Evolutionary conservation across 2,329 filamentous ascomycete genomes (phyloP).

Genomic region (Leptographium wingfieldii): DNA sequence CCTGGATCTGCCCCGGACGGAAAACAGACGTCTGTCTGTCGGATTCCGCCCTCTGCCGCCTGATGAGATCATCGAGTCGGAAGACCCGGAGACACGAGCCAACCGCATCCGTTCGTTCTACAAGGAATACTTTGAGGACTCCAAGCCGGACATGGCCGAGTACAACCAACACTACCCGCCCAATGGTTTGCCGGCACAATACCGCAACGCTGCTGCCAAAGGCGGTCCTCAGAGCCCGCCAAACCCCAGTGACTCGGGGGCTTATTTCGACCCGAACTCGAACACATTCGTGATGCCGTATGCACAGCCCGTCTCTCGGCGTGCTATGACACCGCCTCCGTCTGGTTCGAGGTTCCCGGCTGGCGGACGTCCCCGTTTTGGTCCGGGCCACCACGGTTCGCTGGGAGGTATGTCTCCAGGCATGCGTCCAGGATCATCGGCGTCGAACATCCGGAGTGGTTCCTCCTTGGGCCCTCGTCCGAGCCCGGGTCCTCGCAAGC

Average conservation of each 20-base stretch:
- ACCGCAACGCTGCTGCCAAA: conserved; percentile 3
- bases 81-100: conserved; percentile 86
- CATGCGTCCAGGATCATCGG: conserved; percentile 21
- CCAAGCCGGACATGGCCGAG: conserved; percentile 29
- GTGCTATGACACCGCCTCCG: conserved; percentile 92
- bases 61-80: conserved; percentile 62
- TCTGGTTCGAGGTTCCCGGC: conserved; percentile 32
- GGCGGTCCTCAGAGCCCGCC: conserved; percentile 31
- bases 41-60: conserved; percentile 78
- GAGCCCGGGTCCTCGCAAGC: conserved; percentile 21
- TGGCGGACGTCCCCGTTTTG: conserved; percentile 12
- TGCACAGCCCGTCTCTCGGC: conserved; percentile 71
- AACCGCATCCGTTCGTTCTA: conserved; percentile 98
- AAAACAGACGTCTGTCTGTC: conserved; percentile 50
- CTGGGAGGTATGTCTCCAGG: conserved; percentile 30
- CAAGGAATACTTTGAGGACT: conserved; percentile 97
- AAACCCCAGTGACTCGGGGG: conserved; percentile 50
- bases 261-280: conserved; percentile 53
- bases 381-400: conserved; percentile 33
- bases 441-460: conserved; percentile 21
- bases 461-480: conserved; percentile 27
- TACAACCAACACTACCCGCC: conserved; percentile 15
- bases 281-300: conserved; percentile 70
- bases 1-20: conserved; percentile 41
- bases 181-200: conserved; percentile 6